Evolutionary conservation across 2,329 filamentous ascomycete genomes (phyloP), one percentile per base, ranked within the genome.

Genomic region (Trichoderma sp.): DNA sequence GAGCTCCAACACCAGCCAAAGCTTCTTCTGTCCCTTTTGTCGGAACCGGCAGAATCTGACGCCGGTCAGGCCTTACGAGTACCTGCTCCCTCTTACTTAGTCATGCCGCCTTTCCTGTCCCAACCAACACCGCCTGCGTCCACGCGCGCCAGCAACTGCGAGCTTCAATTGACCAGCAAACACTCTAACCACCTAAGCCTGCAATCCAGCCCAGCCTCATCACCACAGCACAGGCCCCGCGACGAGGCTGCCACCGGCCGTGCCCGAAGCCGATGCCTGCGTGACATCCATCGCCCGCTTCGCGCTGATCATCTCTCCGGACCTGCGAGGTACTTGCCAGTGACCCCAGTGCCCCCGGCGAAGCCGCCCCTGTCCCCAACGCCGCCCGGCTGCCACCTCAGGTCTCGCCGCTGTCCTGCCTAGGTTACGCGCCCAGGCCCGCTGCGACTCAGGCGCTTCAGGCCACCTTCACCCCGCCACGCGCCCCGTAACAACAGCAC

Each of bases 11-110:
- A 1, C 19, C 15, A 12, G 30, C 14, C 6, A 12, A 26, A 28
- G 15, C 41, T 19, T 24, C 34, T 39, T 39, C 34, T 4, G 34
- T 39, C 34, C 34, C 34, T 39, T 39, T 10, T 14, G 12, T 39
- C 71, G 71, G 65, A 55, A n/a, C 43, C 72, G 72, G 72, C 61
- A 63, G 70, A 72, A 73, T 71, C 56, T 63, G 64, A 54, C 30
- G 54, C 72, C 71, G 72, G 28, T 52, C 61, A 34, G 24, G 47
- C 39, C 58, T 30, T 10, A 24, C 21, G 21, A 24, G 3, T 24
- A 24, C 21, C 21, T 24, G 17, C 28, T 19, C n/a, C 51, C 56
- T 60, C 39, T 57, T 58, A 60, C 48, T 59, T 57, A 62, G 28
- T 10, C 30, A 30, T 30, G 34, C 10, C 17, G 28, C 30, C 1